phyloP scores from a whole-genome alignment of 768 basidiomycete species.

The Lentinula aciculospora region DNA sequence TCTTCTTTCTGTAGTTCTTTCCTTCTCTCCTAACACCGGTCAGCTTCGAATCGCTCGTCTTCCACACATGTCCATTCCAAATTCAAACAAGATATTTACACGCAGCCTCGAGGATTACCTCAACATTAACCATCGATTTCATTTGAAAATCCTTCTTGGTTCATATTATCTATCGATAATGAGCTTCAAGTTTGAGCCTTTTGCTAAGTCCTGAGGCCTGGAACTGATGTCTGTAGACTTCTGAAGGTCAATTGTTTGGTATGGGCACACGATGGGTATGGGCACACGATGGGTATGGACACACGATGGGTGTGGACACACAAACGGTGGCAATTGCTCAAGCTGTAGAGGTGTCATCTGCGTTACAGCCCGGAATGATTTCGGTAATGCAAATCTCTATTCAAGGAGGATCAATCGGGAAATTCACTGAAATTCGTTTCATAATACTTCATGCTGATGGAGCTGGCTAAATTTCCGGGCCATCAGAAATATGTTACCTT shows the following conservation, averaged over 20 bases:
- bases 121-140: background rate
- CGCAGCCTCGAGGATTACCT: background rate
- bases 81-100: background rate
- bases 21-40: background rate
- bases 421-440: no score
- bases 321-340: background rate
- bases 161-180: background rate
- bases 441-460: background rate
- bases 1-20: background rate
- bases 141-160: background rate
- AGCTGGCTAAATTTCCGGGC: background rate
- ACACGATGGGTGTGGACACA: no score
- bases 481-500: no score
- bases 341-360: no score
- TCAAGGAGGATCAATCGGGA: no score
- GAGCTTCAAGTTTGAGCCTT: background rate
- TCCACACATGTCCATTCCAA: background rate
- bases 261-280: background rate
- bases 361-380: background rate
- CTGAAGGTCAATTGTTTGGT: background rate
- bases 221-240: background rate
- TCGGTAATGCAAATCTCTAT: background rate
- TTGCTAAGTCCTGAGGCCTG: background rate
- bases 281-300: no score
- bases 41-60: background rate